Percentiles rank a stretch among this genome's conserved stretches.
These are phyloP conservation scores for Euryodendron excelsum DNA, from an alignment of 148 eudicot species.

Conservation along the genomic window DNA sequence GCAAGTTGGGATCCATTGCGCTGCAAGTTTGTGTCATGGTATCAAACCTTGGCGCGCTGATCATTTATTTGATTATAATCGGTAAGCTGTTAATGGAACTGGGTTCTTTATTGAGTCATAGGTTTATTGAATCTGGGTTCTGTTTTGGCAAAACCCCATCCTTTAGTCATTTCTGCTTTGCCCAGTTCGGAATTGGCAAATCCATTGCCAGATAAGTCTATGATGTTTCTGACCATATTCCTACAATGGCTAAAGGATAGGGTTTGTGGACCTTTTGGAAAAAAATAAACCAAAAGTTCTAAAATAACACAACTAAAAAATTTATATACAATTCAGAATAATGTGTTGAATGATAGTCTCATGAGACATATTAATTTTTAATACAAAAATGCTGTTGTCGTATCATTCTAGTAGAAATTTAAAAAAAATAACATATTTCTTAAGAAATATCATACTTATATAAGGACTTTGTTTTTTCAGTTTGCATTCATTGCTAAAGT, in stretches of 20 bases:
- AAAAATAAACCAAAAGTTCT: background rate
- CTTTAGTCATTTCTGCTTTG: too few species aligned
- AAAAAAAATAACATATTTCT: too few species aligned
- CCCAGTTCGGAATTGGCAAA: background rate
- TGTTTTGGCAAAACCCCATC: too few species aligned
- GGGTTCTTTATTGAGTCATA: background rate
- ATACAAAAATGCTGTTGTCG: too few species aligned
- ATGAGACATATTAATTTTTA: too few species aligned
- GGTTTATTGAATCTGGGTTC: background rate
- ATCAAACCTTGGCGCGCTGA: constrained; percentile 68
- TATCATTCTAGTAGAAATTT: too few species aligned
- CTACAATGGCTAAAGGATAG: background rate
- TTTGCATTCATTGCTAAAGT: background rate
- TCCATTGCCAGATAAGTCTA: background rate
- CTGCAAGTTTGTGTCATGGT: constrained; percentile 70
- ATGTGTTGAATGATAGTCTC: too few species aligned
- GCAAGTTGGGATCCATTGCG: constrained; percentile 56
- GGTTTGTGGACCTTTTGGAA: background rate
- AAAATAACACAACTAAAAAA: too few species aligned
- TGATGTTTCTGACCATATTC: background rate
- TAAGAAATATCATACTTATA: too few species aligned
- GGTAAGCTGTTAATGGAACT: constrained; percentile 37
- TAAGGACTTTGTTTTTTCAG: background rate
- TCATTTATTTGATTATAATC: constrained; percentile 73
- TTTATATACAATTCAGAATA: too few species aligned